Conservation (phyloP, 805 yeast species). For the Saccharomycopsis olivae region DNA sequence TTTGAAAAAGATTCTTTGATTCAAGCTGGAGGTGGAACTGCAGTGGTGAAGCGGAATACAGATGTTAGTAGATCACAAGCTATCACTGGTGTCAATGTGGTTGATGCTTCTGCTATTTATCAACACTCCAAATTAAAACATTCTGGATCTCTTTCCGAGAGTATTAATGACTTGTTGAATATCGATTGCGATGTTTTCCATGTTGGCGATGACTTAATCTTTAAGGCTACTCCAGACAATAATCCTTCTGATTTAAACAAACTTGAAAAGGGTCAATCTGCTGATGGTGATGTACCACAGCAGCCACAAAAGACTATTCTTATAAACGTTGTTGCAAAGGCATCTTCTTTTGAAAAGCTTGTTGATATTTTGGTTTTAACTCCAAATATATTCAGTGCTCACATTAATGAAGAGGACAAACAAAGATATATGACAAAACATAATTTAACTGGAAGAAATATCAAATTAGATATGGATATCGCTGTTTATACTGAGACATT, state of each 20-base stretch:
- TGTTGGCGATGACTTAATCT: conserved; percentile 43
- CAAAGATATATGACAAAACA: conserved; percentile 28
- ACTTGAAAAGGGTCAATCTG: conserved; percentile 23
- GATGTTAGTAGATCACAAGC: conserved; percentile 2
- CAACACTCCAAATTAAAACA: conserved; percentile 4
- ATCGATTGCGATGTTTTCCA: conserved; percentile 48
- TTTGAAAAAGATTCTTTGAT: conserved; percentile 42
- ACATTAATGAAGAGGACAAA: conserved; percentile 33
- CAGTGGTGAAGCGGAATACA: not conserved
- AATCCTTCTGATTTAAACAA: conserved; percentile 22
- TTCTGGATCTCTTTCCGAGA: conserved; percentile 4
- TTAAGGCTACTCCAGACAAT: conserved; percentile 37
- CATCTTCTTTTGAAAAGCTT: conserved; percentile 66
- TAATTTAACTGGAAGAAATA: conserved; percentile 4
- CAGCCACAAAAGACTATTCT: conserved; percentile 23
- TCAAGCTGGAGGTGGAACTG: conserved; percentile 29
- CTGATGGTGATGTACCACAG: conserved; percentile 21
- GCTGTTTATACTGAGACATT: conserved; percentile 55
- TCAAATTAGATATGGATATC: conserved; percentile 49
- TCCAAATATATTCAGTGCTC: conserved; percentile 43
- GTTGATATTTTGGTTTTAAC: conserved; percentile 73
- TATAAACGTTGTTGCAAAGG: conserved; percentile 42
- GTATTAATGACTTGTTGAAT: conserved; percentile 54
- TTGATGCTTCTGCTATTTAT: conserved; percentile 7
- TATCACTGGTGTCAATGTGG: conserved; percentile 16